phyloP scores from a whole-genome alignment of 495 filamentous ascomycete species.

The Hyphodiscus hymeniophilus region DNA sequence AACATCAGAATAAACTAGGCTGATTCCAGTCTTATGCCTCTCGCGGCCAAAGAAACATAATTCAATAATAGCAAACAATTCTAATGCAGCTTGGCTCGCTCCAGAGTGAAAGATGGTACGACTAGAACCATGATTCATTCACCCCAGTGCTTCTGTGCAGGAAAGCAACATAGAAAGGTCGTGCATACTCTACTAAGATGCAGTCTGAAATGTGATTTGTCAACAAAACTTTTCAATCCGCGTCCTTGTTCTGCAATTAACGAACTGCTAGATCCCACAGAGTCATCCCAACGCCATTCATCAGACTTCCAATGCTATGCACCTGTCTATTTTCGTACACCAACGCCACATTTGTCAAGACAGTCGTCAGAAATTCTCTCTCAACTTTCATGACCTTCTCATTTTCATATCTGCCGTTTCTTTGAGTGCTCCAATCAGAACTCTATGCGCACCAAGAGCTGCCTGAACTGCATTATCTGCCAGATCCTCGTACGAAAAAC shows the following conservation, averaged over 20 bases:
- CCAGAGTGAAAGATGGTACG: background rate
- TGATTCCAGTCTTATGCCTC: background rate
- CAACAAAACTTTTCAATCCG: background rate
- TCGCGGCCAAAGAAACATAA: background rate
- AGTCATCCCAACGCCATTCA: background rate
- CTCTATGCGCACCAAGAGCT: conserved; percentile 47
- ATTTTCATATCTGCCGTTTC: conserved; percentile 23
- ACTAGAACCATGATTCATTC: background rate
- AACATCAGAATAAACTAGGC: conserved; percentile 2
- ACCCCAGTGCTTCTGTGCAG: background rate
- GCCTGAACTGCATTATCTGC: conserved; percentile 58
- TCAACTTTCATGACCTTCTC: conserved; percentile 10
- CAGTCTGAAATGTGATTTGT: background rate
- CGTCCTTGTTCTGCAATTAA: background rate
- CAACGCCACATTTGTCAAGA: conserved; percentile 5
- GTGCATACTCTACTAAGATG: background rate
- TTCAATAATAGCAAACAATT: background rate
- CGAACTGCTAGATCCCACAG: background rate
- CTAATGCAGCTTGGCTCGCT: background rate
- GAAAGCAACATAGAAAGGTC: background rate
- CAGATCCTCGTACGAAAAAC: conserved; percentile 37
- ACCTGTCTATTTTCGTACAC: conserved; percentile 2
- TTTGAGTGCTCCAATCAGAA: conserved; percentile 37
- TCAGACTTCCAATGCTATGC: conserved; percentile 4
- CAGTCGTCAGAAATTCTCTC: background rate